Evolutionary conservation across 2,329 filamentous ascomycete species (phyloP).

Genomic region (Aspergillus quadricinctus): DNA sequence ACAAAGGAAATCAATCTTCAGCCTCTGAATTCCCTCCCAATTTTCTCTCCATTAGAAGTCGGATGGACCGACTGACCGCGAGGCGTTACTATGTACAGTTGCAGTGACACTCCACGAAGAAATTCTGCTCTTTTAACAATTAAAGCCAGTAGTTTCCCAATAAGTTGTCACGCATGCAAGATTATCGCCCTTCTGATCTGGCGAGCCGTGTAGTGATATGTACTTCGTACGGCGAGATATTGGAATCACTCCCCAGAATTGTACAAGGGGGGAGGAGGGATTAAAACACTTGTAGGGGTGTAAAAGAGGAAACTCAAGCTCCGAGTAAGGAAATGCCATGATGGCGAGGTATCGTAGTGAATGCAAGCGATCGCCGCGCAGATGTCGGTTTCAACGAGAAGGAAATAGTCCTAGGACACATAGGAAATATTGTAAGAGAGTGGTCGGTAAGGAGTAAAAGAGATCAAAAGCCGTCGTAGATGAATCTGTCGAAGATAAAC

Average conservation of each 20-base stretch:
- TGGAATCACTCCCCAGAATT: conserved; percentile 17
- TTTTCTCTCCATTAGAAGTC: conserved; percentile 22
- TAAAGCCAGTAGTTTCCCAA: conserved; percentile 4
- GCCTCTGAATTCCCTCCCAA: conserved; percentile 19
- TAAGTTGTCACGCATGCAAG: conserved; percentile 9
- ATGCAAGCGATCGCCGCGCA: conserved; percentile 4
- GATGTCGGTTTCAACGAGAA: conserved; percentile 13
- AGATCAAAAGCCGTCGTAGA: conserved; percentile 1
- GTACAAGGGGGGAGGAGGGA: conserved; percentile 27
- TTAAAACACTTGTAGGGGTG: not conserved
- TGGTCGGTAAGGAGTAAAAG: conserved; percentile 10
- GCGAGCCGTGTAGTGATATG: conserved; percentile 23
- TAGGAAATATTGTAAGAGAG: conserved; percentile 17
- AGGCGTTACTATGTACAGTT: conserved; percentile 31
- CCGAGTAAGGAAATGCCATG: conserved; percentile 24
- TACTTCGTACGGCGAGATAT: conserved; percentile 24
- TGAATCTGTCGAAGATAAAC: not conserved
- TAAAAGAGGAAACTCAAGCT: conserved; percentile 5
- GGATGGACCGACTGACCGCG: conserved; percentile 15
- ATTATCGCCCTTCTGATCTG: conserved; percentile 12
- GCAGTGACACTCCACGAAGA: conserved; percentile 13
- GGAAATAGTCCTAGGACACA: conserved; percentile 15
- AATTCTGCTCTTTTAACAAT: not conserved
- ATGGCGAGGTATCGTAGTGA: conserved; percentile 16
- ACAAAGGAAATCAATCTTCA: conserved; percentile 31